Conservation (phyloP, 2,329 filamentous ascomycete species). For the Diaporthe velutina region DNA sequence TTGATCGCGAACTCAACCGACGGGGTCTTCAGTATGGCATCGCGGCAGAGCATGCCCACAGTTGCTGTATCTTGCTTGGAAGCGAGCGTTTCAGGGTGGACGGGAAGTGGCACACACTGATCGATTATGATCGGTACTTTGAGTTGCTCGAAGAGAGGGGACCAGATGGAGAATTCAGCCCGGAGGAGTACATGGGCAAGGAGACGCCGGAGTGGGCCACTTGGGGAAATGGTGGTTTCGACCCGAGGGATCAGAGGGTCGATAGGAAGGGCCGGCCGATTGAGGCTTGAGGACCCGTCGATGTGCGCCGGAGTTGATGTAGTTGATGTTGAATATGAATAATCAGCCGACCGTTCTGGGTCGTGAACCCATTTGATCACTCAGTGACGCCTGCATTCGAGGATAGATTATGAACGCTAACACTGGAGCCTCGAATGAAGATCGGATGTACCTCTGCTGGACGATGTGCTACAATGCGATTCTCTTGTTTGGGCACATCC, state of each 20-base stretch:
- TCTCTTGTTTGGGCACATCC: not conserved
- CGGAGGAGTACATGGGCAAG: constrained; percentile 90
- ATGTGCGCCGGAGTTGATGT: not conserved
- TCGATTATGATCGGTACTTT: constrained; percentile 93
- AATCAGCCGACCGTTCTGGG: not conserved
- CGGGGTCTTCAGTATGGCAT: constrained; percentile 88
- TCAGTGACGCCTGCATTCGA: not conserved
- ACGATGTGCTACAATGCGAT: not conserved
- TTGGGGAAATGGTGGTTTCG: constrained; percentile 95
- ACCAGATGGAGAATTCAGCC: constrained; percentile 77
- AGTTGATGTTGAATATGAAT: not conserved
- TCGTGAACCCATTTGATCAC: not conserved
- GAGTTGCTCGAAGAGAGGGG: constrained; percentile 79
- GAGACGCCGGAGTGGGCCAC: constrained; percentile 93
- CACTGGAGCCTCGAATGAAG: not conserved
- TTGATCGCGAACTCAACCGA: constrained; percentile 76
- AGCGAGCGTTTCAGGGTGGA: constrained; percentile 82
- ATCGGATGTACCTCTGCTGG: not conserved
- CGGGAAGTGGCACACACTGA: constrained; percentile 90
- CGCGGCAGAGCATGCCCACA: constrained; percentile 94
- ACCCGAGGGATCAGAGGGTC: constrained; percentile 89
- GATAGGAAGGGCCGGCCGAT: constrained; percentile 85
- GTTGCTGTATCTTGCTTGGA: constrained; percentile 90
- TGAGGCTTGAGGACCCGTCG: constrained; percentile 48
- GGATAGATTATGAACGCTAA: not conserved